These are phyloP conservation scores for Thielaviopsis populi DNA, from an alignment of 2,329 filamentous ascomycete genomes.

Conservation along the genomic window DNA sequence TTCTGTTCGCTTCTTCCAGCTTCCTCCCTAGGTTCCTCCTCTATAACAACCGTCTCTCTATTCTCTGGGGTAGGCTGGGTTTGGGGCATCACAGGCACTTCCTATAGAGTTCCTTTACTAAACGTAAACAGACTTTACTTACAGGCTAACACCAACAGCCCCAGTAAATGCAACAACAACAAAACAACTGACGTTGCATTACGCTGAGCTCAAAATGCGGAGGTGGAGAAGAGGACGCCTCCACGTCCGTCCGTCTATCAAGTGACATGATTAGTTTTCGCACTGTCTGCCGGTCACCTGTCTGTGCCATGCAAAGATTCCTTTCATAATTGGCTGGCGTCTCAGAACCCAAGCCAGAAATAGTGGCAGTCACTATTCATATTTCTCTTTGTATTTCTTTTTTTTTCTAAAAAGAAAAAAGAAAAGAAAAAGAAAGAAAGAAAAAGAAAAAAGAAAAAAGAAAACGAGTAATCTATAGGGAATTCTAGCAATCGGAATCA, in stretches of 20 bases:
- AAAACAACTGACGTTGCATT: not conserved
- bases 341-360: too few relatives aligned
- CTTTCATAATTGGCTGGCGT: not conserved
- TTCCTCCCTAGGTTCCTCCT: too few relatives aligned
- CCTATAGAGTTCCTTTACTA: constrained; percentile 12
- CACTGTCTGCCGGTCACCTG: not conserved
- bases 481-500: too few relatives aligned
- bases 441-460: too few relatives aligned
- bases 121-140: not conserved
- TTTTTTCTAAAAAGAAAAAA: too few relatives aligned
- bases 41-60: not conserved
- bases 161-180: not conserved
- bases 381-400: too few relatives aligned
- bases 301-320: not conserved
- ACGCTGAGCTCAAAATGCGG: not conserved
- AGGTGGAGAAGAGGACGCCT: not conserved
- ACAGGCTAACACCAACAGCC: constrained; percentile 6
- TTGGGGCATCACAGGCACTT: constrained; percentile 9
- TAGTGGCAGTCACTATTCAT: too few relatives aligned
- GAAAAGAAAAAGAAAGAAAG: too few relatives aligned
- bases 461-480: too few relatives aligned
- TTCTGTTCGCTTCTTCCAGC: not conserved
- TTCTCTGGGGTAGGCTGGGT: constrained; percentile 12
- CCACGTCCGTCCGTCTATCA: constrained; percentile 1
- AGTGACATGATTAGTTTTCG: not conserved